Evolutionary conservation across 2,329 filamentous ascomycete genomes (phyloP), one percentile per base, ranked within the genome.

Genomic region (Clonostachys rosea): DNA sequence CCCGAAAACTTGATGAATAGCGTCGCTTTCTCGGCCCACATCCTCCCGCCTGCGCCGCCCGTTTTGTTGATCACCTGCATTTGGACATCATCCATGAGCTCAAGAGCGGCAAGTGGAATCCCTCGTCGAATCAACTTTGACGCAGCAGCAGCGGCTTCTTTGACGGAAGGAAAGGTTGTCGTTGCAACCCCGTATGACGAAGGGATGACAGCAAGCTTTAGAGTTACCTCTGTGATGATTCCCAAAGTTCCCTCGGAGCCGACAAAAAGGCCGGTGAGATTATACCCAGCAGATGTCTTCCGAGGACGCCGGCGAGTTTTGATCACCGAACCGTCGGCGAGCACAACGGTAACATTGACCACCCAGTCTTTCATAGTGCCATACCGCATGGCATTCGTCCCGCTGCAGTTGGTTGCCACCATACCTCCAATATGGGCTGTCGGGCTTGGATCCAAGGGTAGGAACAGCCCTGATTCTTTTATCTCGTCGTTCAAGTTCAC

Each of bases 311-410:
- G 86, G 51, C 84, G 76, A 5, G 87, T 91, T 69, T 90, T 90
- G 60, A 91, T 83, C 34, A 91, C 66, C 0, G 86, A 89, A 30
- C 89, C 89, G 63, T 94, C 89, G 3, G 89, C 86, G 46, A 94
- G 75, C 2, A 95, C 89, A 4, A 92, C 86, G 0, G 89, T 94
- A 42, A 94, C 69, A 46, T 82, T 87, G 12, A 92, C 67, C 2
- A 94, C 89, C 89, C 89, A 94, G 62, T 94, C 89, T 47, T 86
- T 81, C 89, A 94, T 94, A 1, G 89, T 94, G 45, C 89, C 89
- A 61, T 92, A 94, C 44, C 88, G 78, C 63, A 91, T 90, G 5
- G 89, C 81, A 61, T 94, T 92, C 4, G 89, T 94, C 45, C 89
- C 89, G 50, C 71, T 76, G 62, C 73, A 76, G 37, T 51, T 51